phyloP scores from a whole-genome alignment of 371 early-diverging fungal species.

The Gilbertella persicaria region DNA sequence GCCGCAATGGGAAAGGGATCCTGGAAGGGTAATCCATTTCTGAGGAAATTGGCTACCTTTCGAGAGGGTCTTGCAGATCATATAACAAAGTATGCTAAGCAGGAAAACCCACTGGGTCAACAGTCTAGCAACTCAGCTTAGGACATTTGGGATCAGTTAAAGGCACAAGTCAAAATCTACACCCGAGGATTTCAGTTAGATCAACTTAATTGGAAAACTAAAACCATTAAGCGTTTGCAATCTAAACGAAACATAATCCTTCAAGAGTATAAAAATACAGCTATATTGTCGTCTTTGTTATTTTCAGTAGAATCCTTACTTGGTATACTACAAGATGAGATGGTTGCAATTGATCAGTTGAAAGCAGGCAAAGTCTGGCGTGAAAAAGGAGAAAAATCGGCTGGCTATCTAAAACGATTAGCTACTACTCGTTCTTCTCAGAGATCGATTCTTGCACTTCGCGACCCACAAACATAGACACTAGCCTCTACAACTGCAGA shows the following conservation, averaged over 20 bases:
- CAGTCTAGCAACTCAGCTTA: not conserved
- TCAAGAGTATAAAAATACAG: not conserved
- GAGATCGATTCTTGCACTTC: not conserved
- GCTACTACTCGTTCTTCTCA: slow-evolving; percentile 1
- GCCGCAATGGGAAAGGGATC: not conserved
- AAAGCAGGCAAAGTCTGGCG: slow-evolving; percentile 1
- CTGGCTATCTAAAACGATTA: not conserved
- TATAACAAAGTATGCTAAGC: not conserved
- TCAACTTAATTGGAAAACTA: not conserved
- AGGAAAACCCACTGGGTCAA: not conserved
- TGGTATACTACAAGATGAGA: not conserved
- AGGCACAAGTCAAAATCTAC: slow-evolving; percentile 1
- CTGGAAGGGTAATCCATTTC: slow-evolving; percentile 1
- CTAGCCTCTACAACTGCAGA: not conserved
- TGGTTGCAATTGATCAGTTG: not conserved
- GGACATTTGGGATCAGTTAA: not conserved
- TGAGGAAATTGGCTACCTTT: not conserved
- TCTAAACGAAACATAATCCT: slow-evolving; percentile 2
- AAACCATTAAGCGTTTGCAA: not conserved
- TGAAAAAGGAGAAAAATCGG: slow-evolving; percentile 4
- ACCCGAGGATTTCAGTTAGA: not conserved
- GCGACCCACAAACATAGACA: not conserved
- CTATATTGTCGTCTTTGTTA: not conserved
- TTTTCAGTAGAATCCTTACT: not conserved
- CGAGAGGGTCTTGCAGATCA: not conserved